A percentile compares a stretch with the other conserved stretches of the same genome.
These are phyloP conservation scores for Lodderomyces theae DNA, from an alignment of 1,139 yeast genomes.

Conservation along the genomic window DNA sequence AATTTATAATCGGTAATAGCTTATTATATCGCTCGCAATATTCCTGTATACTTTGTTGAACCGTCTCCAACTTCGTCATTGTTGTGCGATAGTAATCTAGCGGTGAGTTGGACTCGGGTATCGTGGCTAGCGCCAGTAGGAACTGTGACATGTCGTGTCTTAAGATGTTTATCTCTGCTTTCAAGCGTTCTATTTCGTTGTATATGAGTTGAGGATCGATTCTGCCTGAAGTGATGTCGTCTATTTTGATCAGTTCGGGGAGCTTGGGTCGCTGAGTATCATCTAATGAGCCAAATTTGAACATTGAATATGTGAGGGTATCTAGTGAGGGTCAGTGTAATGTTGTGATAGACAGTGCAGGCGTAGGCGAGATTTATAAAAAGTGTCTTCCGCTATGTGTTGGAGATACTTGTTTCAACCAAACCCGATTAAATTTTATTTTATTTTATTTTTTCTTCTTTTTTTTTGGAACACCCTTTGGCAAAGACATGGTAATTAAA, in stretches of 20 bases:
- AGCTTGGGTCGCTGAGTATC: slow-evolving; percentile 16
- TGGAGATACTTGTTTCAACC: not conserved
- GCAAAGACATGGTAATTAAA: not conserved
- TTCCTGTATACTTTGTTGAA: slow-evolving; percentile 39
- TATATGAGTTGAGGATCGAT: slow-evolving; percentile 38
- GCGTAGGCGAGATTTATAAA: not conserved
- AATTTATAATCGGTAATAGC: slow-evolving; percentile 47
- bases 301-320: too few species aligned
- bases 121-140: slow-evolving; percentile 37
- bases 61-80: slow-evolving; percentile 29
- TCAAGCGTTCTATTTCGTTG: slow-evolving; percentile 40
- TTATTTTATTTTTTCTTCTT: slow-evolving; percentile 4
- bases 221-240: slow-evolving; percentile 45
- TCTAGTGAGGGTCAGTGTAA: not conserved
- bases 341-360: not conserved
- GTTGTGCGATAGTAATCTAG: slow-evolving; percentile 35
- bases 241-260: slow-evolving; percentile 43
- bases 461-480: slow-evolving; percentile 23
- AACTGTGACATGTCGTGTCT: slow-evolving; percentile 46
- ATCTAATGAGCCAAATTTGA: slow-evolving; percentile 1
- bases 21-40: slow-evolving; percentile 46
- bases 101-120: slow-evolving; percentile 36
- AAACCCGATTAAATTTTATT: slow-evolving; percentile 12
- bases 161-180: slow-evolving; percentile 42
- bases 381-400: too few species aligned